Evolutionary conservation across 2,329 filamentous ascomycete genomes (phyloP).

Genomic region (Rhinocladiella mackenziei): DNA sequence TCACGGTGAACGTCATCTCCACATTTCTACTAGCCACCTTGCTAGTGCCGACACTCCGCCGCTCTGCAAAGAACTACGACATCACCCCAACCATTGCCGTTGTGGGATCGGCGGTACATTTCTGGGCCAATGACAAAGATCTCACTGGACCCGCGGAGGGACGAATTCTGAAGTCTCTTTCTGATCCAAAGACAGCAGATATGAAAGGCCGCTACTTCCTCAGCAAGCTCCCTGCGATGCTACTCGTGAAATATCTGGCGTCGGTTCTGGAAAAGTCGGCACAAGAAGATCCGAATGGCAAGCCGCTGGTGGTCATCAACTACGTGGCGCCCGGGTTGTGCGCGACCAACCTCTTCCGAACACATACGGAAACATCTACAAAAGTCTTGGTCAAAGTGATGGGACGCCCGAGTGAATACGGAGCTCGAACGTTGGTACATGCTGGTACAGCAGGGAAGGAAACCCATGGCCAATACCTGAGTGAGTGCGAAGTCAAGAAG

Average conservation of each 20-base stretch:
- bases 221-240: conserved; percentile 40
- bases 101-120: conserved; percentile 36
- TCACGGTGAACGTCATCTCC: conserved; percentile 32
- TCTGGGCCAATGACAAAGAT: conserved; percentile 32
- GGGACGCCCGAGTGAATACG: conserved; percentile 46
- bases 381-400: conserved; percentile 26
- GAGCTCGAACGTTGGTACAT: conserved; percentile 44
- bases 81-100: conserved; percentile 33
- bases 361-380: conserved; percentile 22
- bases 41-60: conserved; percentile 39
- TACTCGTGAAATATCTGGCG: conserved; percentile 19
- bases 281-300: conserved; percentile 18
- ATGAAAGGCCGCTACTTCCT: conserved; percentile 44
- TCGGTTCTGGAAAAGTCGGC: conserved; percentile 19
- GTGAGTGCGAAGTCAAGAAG: conserved; percentile 33
- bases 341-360: conserved; percentile 45
- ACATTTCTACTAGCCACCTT: conserved; percentile 29
- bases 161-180: conserved; percentile 19
- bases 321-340: conserved; percentile 53
- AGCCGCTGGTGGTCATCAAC: conserved; percentile 46
- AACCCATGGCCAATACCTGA: conserved; percentile 47
- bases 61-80: conserved; percentile 34
- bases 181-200: conserved; percentile 34
- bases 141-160: conserved; percentile 16
- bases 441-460: conserved; percentile 40